Conservation (phyloP, 169 alveolate genomes). For the Cyclospora cayetanensis region DNA sequence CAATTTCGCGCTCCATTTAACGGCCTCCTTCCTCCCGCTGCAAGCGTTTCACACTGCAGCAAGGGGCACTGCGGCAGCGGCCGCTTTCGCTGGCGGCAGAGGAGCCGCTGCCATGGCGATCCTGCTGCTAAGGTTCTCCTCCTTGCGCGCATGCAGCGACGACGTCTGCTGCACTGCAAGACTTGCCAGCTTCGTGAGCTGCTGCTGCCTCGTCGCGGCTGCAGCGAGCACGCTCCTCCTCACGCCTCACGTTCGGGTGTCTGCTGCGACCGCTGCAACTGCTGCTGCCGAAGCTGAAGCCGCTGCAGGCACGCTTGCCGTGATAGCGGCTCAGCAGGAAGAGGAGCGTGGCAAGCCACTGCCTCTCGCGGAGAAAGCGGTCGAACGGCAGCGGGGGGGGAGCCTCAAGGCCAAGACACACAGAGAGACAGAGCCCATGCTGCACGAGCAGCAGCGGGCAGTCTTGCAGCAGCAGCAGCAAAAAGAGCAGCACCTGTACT, state of each 20-base stretch:
- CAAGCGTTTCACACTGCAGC: constrained; percentile 52
- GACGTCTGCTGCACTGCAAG: background rate
- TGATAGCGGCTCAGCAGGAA: background rate
- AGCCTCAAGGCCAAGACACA: too few relatives aligned
- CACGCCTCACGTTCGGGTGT: background rate
- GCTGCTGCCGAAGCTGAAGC: background rate
- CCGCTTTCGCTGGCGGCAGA: constrained; percentile 20
- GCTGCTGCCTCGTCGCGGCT: background rate
- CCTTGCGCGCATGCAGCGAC: background rate
- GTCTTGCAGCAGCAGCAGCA: too few relatives aligned
- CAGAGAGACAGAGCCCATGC: too few relatives aligned
- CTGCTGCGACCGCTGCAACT: background rate
- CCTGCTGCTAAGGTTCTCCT: background rate
- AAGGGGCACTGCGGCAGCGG: constrained; percentile 43
- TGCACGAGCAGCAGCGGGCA: too few relatives aligned
- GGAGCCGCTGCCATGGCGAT: background rate
- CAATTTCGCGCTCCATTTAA: background rate
- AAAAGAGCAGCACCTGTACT: too few relatives aligned
- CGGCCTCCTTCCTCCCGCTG: constrained; percentile 35
- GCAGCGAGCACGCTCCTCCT: background rate
- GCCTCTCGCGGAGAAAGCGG: background rate
- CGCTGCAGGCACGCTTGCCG: background rate
- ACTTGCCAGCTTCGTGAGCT: background rate
- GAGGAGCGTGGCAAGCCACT: background rate
- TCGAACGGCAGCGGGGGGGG: too few relatives aligned